Percentiles rank a stretch among this genome's conserved stretches.
Conservation (phyloP, 257 asterid genomes). For the Ocimum tenuiflorum region DNA sequence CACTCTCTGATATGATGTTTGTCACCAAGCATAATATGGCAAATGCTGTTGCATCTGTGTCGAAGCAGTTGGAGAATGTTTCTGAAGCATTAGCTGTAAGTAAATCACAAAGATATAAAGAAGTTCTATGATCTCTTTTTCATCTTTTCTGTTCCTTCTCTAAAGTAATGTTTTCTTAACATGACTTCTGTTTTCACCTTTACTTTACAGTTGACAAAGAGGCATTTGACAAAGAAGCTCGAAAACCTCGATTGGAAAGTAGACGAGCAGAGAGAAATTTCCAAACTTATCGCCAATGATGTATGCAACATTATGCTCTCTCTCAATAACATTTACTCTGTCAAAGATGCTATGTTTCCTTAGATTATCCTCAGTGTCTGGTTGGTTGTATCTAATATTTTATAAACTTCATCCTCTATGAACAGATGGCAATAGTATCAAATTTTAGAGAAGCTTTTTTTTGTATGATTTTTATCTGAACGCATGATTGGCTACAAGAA, state of each 20-base stretch:
- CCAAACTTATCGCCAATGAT: conserved; percentile 52
- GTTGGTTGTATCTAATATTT: neutral
- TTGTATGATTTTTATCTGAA: neutral
- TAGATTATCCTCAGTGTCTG: conserved; percentile 1
- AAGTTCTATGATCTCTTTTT: neutral
- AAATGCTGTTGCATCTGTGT: conserved; percentile 70
- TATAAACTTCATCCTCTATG: neutral
- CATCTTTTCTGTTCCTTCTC: neutral
- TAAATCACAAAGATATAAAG: conserved; percentile 10
- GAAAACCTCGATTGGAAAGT: conserved; percentile 71
- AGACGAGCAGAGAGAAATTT: conserved; percentile 64
- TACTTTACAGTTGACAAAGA: conserved; percentile 57
- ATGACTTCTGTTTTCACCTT: conserved; percentile 12
- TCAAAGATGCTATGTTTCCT: conserved; percentile 4
- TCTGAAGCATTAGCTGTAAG: conserved; percentile 71
- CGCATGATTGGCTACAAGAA: neutral
- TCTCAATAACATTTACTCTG: conserved; percentile 8
- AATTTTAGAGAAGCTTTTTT: conserved; percentile 2
- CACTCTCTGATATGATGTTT: conserved; percentile 69
- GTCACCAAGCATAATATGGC: conserved; percentile 78
- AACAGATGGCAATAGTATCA: neutral
- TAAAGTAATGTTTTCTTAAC: neutral
- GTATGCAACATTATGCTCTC: conserved; percentile 32
- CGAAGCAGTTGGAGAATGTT: conserved; percentile 68
- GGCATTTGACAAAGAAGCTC: conserved; percentile 60